A percentile compares a stretch with the other conserved stretches of the same genome.
These are phyloP conservation scores for Fusarium begoniae DNA, from an alignment of 2,329 filamentous ascomycete genomes.

Conservation along the genomic window DNA sequence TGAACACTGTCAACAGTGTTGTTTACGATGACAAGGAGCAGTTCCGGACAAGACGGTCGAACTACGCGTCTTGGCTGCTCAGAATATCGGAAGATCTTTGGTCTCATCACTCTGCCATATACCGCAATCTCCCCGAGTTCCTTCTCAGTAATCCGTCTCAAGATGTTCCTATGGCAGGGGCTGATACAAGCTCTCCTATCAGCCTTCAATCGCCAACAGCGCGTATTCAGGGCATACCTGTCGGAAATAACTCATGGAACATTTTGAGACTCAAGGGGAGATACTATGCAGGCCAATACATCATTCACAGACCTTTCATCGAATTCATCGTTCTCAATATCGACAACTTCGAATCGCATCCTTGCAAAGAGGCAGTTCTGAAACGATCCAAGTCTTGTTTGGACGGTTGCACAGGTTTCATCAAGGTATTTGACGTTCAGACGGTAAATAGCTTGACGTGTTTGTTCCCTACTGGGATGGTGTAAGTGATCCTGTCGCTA, in stretches of 20 bases:
- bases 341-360: conserved; percentile 36
- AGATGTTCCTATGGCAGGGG: background rate
- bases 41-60: conserved; percentile 22
- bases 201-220: background rate
- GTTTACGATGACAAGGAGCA: conserved; percentile 44
- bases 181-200: background rate
- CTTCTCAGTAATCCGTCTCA: conserved; percentile 12
- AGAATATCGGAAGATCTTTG: conserved; percentile 39
- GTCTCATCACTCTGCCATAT: conserved; percentile 42
- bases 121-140: conserved; percentile 41
- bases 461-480: conserved; percentile 45
- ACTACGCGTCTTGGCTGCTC: conserved; percentile 42
- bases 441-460: conserved; percentile 40
- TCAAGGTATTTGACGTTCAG: conserved; percentile 42
- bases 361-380: conserved; percentile 33
- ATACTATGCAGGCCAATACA: conserved; percentile 45
- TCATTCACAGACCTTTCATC: conserved; percentile 45
- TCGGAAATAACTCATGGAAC: conserved; percentile 46
- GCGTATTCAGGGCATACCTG: background rate
- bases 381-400: conserved; percentile 39
- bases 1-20: conserved; percentile 44
- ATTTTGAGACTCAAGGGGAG: conserved; percentile 42
- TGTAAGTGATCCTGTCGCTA: conserved; percentile 24
- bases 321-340: conserved; percentile 43
- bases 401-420: conserved; percentile 38